Evolutionary conservation across 139 green algal species (phyloP).

Genomic region (Yamagishiella unicocca): DNA sequence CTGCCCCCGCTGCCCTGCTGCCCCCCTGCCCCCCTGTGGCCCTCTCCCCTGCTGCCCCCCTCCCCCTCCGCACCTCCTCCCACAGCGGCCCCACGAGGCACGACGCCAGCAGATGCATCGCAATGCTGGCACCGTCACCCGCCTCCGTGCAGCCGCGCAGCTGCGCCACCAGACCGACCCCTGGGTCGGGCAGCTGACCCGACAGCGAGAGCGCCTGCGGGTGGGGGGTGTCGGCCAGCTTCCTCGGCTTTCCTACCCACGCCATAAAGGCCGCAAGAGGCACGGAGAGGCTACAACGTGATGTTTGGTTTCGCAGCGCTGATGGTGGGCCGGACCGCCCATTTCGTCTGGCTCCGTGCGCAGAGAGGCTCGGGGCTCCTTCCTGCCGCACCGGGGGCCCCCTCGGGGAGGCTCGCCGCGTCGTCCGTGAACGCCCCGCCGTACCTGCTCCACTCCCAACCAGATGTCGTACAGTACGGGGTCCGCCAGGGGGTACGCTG

Average conservation of each 20-base stretch:
- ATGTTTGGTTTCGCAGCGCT: too few relatives aligned
- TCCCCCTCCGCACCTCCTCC: conserved; percentile 58
- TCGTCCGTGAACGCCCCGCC: too few relatives aligned
- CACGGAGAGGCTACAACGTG: too few relatives aligned
- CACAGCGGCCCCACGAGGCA: conserved; percentile 54
- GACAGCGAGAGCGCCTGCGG: not conserved
- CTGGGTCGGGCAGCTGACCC: conserved; percentile 9
- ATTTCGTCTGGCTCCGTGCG: too few relatives aligned
- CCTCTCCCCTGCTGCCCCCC: not conserved
- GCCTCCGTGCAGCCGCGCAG: conserved; percentile 11
- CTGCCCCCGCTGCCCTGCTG: not conserved
- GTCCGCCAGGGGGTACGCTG: conserved; percentile 56
- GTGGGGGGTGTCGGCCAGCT: too few relatives aligned
- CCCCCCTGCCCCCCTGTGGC: not conserved
- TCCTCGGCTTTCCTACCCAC: too few relatives aligned
- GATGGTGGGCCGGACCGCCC: too few relatives aligned
- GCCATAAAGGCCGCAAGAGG: too few relatives aligned
- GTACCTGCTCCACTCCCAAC: conserved; percentile 28
- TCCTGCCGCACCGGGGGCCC: too few relatives aligned
- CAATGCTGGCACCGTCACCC: conserved; percentile 23
- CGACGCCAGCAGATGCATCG: conserved; percentile 32
- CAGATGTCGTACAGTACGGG: conserved; percentile 27
- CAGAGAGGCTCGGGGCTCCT: too few relatives aligned
- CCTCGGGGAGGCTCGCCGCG: too few relatives aligned
- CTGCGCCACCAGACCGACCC: not conserved